Conservation (phyloP, 495 filamentous ascomycete genomes). For the Xylaria venustula region DNA sequence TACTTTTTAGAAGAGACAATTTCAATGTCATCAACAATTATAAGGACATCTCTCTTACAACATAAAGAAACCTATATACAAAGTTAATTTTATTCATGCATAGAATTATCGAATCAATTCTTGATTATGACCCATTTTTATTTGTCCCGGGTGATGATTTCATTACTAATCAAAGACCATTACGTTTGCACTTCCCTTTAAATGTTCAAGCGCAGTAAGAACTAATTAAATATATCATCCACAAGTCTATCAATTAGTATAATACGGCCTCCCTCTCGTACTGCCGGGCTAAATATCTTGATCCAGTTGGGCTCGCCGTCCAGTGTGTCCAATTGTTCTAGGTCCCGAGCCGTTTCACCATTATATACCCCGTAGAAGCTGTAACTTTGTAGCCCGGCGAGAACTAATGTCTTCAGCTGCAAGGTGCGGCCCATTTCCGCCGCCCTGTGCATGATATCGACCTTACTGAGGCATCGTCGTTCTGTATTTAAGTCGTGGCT, state of each 20-base stretch:
- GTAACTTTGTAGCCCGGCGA: conserved; percentile 31
- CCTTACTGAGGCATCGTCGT: conserved; percentile 20
- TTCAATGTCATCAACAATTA: no score
- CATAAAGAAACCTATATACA: no score
- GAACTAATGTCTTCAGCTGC: conserved; percentile 22
- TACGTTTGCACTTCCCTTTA: no score
- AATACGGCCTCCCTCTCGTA: conserved; percentile 22
- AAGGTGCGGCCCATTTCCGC: conserved; percentile 25
- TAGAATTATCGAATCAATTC: no score
- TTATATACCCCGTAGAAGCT: conserved; percentile 18
- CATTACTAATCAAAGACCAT: no score
- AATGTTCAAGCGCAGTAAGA: no score
- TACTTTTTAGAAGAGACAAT: no score
- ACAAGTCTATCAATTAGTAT: conserved; percentile 21
- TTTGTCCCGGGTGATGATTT: no score
- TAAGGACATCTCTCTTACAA: no score
- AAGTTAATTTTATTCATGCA: no score
- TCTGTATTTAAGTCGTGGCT: conserved; percentile 25
- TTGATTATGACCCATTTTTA: no score
- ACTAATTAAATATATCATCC: conserved; percentile 7
- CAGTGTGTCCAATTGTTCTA: conserved; percentile 20
- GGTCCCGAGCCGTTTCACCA: conserved; percentile 1
- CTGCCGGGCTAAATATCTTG: conserved; percentile 21
- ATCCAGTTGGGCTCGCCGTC: conserved; percentile 29
- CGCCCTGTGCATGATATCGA: conserved; percentile 18